Conservation (phyloP, 768 basidiomycete species). For the Suillus spraguei region DNA sequence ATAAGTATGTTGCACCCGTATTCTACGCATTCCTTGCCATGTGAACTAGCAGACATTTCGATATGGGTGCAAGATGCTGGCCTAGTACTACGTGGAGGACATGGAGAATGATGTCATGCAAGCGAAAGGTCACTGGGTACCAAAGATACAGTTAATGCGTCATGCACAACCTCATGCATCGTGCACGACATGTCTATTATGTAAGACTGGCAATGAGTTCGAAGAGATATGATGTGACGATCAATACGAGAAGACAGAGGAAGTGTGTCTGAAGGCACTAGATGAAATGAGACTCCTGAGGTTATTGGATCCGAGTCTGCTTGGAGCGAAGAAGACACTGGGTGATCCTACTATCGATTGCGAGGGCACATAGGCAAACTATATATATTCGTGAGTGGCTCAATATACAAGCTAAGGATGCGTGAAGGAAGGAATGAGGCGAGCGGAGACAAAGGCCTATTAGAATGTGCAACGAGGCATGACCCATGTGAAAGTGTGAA, state of each 20-base stretch:
- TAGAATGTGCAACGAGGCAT: background rate
- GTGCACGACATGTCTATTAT: background rate
- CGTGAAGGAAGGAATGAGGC: background rate
- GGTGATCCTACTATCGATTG: background rate
- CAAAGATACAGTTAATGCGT: background rate
- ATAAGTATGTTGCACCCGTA: background rate
- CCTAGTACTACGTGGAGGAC: background rate
- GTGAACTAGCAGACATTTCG: no score
- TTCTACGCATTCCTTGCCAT: background rate
- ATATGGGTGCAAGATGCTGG: background rate
- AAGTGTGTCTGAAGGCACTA: background rate
- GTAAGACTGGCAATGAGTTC: background rate
- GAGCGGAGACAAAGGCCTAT: background rate
- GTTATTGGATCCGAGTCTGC: background rate
- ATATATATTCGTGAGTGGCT: background rate
- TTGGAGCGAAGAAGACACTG: background rate
- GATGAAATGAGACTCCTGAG: background rate
- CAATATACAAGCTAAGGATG: background rate
- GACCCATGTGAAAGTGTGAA: background rate
- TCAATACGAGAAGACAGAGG: background rate
- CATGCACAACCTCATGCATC: background rate
- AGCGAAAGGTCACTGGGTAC: background rate
- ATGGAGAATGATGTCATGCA: background rate
- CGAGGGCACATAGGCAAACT: background rate
- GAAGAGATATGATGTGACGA: background rate